Percentiles rank a stretch among this genome's conserved stretches.
These are phyloP conservation scores for Phlebiopsis flavidoalba DNA, from an alignment of 768 basidiomycete species.

Conservation along the genomic window DNA sequence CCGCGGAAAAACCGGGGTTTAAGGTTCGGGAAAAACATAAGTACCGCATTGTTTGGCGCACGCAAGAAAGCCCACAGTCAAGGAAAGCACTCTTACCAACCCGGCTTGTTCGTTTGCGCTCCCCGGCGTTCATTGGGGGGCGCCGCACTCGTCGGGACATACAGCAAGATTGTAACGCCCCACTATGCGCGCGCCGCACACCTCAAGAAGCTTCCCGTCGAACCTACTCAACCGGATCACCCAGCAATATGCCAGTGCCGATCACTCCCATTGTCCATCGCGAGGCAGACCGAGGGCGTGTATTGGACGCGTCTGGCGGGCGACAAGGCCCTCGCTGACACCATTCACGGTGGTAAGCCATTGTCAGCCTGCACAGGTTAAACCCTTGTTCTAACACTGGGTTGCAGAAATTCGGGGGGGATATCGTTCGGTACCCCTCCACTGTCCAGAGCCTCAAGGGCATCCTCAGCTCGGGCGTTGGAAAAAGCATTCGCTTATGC, in stretches of 20 bases:
- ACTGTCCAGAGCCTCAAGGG: conserved; percentile 85
- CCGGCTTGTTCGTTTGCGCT: conserved; percentile 52
- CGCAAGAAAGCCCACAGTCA: conserved; percentile 73
- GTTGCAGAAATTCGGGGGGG: conserved; percentile 62
- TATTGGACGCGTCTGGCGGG: conserved; percentile 74
- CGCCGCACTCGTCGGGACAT: conserved; percentile 41
- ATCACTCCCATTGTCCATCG: conserved; percentile 32
- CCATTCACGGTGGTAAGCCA: conserved; percentile 50
- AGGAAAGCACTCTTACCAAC: conserved; percentile 78
- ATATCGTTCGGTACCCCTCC: conserved; percentile 80
- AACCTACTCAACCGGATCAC: conserved; percentile 56
- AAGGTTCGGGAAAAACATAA: conserved; percentile 97
- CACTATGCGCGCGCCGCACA: conserved; percentile 69
- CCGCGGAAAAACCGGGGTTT: conserved; percentile 89
- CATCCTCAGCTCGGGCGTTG: conserved; percentile 72
- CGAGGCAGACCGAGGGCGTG: conserved; percentile 64
- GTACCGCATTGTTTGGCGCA: conserved; percentile 84
- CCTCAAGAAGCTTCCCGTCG: conserved; percentile 72
- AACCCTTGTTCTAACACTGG: background rate
- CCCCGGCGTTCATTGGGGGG: conserved; percentile 81
- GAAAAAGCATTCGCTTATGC: conserved; percentile 76
- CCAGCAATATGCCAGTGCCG: conserved; percentile 38
- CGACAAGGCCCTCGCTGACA: conserved; percentile 48
- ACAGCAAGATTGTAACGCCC: conserved; percentile 70
- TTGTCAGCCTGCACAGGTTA: background rate